Conservation (phyloP, 352 stramenopile species). For the Aphanomyces astaci region DNA sequence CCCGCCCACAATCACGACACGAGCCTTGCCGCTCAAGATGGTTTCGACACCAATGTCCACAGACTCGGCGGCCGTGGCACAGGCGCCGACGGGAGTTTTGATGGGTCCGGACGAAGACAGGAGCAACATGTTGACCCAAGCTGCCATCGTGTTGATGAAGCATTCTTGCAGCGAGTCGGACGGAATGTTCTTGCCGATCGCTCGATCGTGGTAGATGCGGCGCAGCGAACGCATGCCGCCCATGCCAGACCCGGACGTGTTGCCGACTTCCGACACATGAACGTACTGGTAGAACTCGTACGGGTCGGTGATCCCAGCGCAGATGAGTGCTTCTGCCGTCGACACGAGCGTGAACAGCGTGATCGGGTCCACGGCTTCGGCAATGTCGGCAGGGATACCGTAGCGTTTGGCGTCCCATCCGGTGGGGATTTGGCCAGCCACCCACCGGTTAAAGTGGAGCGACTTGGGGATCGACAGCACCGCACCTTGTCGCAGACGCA, state of each 20-base stretch:
- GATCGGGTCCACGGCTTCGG: constrained; percentile 65
- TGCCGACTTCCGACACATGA: constrained; percentile 81
- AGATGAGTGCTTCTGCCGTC: constrained; percentile 76
- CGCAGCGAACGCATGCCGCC: constrained; percentile 72
- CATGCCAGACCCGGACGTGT: constrained; percentile 77
- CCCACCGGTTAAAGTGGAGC: constrained; percentile 74
- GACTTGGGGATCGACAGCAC: constrained; percentile 76
- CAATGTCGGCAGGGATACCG: constrained; percentile 74
- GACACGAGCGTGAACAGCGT: constrained; percentile 69
- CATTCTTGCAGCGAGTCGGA: constrained; percentile 75
- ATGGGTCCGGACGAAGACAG: constrained; percentile 81
- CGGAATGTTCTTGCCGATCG: constrained; percentile 58
- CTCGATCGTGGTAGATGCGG: constrained; percentile 63
- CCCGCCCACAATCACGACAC: constrained; percentile 75
- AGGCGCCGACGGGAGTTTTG: constrained; percentile 82
- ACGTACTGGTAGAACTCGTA: constrained; percentile 91
- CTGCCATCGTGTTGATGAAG: constrained; percentile 85
- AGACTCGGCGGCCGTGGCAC: constrained; percentile 77
- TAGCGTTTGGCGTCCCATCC: constrained; percentile 79
- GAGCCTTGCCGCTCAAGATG: constrained; percentile 81
- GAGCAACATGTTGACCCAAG: constrained; percentile 87
- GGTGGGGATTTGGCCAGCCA: constrained; percentile 82
- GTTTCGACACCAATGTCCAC: constrained; percentile 84
- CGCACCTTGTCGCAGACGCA: constrained; percentile 68
- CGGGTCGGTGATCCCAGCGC: constrained; percentile 71